Conservation (phyloP, 106 monocot genomes). For the Platanthera guangdongensis region DNA sequence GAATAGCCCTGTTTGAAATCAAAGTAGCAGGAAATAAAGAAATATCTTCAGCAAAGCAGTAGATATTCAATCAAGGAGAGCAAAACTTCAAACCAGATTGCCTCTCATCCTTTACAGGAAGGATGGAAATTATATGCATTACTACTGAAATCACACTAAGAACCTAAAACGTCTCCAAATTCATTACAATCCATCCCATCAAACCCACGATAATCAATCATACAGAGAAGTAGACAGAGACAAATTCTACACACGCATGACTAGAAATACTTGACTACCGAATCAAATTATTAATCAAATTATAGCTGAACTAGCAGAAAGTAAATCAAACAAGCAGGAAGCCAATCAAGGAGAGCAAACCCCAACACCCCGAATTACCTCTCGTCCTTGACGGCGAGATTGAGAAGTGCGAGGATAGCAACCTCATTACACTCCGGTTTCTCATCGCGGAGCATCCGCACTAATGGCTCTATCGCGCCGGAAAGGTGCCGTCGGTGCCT, state of each 20-base stretch:
- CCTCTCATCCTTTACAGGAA: slow-evolving; percentile 69
- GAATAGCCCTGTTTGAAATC: neutral
- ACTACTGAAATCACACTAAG: neutral
- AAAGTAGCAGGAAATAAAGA: neutral
- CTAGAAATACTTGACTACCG: neutral
- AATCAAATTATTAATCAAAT: neutral
- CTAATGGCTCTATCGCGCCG: slow-evolving; percentile 34
- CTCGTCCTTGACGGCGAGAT: slow-evolving; percentile 82
- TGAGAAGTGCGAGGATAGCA: slow-evolving; percentile 68
- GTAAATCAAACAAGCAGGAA: neutral
- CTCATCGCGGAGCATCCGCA: slow-evolving; percentile 31
- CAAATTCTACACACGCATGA: neutral
- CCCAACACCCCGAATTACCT: slow-evolving; percentile 21
- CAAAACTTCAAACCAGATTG: slow-evolving; percentile 1
- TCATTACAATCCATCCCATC: neutral
- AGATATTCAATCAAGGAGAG: neutral
- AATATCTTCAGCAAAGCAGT: neutral
- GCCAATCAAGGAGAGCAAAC: neutral
- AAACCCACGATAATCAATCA: neutral
- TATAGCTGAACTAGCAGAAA: neutral
- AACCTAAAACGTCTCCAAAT: neutral
- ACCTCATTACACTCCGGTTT: slow-evolving; percentile 26
- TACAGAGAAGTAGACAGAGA: neutral
- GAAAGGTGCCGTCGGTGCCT: slow-evolving; percentile 36
- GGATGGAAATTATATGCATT: slow-evolving; percentile 19